These are phyloP conservation scores for Macadamia integrifolia DNA, from an alignment of 164 flowering plant species.

Conservation along the genomic window DNA sequence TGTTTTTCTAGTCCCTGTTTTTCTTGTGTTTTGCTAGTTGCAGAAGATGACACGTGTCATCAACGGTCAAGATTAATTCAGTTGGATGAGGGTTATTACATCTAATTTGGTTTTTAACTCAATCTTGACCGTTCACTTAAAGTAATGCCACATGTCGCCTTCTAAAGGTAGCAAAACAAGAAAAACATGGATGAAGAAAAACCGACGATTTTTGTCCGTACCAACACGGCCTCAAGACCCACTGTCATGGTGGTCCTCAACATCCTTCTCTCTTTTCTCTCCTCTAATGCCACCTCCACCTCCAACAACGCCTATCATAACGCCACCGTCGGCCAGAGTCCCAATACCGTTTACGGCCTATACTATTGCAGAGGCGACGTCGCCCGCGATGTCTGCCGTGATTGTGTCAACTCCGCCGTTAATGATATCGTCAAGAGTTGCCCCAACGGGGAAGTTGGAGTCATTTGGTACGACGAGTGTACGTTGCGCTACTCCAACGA, in stretches of 20 bases:
- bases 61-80: no score
- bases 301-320: constrained; percentile 16
- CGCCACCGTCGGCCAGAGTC: constrained; percentile 14
- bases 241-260: background rate
- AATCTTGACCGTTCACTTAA: no score
- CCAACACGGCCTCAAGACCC: no score
- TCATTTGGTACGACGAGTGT: constrained; percentile 25
- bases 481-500: constrained; percentile 25
- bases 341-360: constrained; percentile 8
- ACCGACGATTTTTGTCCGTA: no score
- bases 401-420: constrained; percentile 16
- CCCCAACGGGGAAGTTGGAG: constrained; percentile 14
- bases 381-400: constrained; percentile 7
- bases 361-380: constrained; percentile 15
- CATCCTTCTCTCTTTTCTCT: background rate
- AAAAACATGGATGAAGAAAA: no score
- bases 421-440: constrained; percentile 7
- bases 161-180: no score
- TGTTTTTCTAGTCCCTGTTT: no score
- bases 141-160: no score
- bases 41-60: no score
- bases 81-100: no score
- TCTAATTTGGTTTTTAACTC: no score
- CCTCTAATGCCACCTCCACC: background rate
- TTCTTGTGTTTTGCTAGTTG: no score